These are phyloP conservation scores for Penicillium alfredii DNA, from an alignment of 495 filamentous ascomycete species.

Conservation along the genomic window DNA sequence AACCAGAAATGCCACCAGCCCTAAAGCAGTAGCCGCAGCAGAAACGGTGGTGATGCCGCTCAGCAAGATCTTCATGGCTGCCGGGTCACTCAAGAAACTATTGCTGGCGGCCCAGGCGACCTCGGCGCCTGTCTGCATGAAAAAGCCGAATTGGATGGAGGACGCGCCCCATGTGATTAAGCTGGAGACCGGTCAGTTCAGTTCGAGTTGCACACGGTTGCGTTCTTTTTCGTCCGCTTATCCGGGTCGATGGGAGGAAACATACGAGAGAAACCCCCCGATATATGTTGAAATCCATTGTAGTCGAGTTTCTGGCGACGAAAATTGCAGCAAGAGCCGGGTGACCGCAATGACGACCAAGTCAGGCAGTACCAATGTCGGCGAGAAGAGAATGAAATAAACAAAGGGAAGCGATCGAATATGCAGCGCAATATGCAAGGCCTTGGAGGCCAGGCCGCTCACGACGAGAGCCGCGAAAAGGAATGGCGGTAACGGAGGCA, in stretches of 20 bases:
- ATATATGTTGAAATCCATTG: constrained; percentile 25
- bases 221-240: not conserved
- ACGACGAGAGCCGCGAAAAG: constrained; percentile 34
- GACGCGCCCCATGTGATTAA: constrained; percentile 28
- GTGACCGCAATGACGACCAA: constrained; percentile 27
- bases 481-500: constrained; percentile 26
- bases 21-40: constrained; percentile 28
- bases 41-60: constrained; percentile 34
- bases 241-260: constrained; percentile 3
- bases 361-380: constrained; percentile 33
- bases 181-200: constrained; percentile 7
- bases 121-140: constrained; percentile 38
- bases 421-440: constrained; percentile 33
- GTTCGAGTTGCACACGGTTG: not conserved
- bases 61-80: constrained; percentile 40
- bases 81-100: constrained; percentile 37
- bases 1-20: constrained; percentile 24
- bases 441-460: constrained; percentile 31
- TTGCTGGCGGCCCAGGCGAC: constrained; percentile 34
- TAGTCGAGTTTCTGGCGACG: constrained; percentile 13
- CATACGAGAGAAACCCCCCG: constrained; percentile 31
- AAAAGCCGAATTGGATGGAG: constrained; percentile 39
- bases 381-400: constrained; percentile 32
- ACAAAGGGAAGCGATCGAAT: constrained; percentile 31
- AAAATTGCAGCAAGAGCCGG: constrained; percentile 24